These are phyloP conservation scores for Hyphodiscus sp. DNA, from an alignment of 2,329 filamentous ascomycete species.

Conservation along the genomic window DNA sequence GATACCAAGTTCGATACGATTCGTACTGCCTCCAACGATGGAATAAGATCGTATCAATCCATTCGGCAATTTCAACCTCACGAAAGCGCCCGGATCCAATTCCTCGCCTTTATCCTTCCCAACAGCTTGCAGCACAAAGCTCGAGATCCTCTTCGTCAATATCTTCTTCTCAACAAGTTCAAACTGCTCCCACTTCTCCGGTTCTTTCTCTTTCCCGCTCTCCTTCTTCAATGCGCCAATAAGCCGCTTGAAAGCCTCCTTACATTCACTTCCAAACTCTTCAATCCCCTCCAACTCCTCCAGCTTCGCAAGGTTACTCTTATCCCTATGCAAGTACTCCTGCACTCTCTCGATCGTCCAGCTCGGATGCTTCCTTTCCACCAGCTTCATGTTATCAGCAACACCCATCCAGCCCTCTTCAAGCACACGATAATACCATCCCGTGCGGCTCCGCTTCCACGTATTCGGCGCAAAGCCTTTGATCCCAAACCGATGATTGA, in stretches of 20 bases:
- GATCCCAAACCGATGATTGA: slow-evolving; percentile 60
- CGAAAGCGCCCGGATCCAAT: slow-evolving; percentile 45
- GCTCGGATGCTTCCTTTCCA: slow-evolving; percentile 47
- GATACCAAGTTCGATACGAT: slow-evolving; percentile 51
- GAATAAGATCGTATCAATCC: slow-evolving; percentile 55
- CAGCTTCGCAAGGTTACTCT: slow-evolving; percentile 43
- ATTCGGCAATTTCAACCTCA: slow-evolving; percentile 48
- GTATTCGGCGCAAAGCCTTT: slow-evolving; percentile 55
- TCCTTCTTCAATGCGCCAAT: slow-evolving; percentile 39
- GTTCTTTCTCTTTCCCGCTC: slow-evolving; percentile 21
- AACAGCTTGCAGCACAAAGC: slow-evolving; percentile 45
- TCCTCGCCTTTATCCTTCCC: slow-evolving; percentile 30
- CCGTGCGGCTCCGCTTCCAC: slow-evolving; percentile 51
- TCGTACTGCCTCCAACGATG: slow-evolving; percentile 44
- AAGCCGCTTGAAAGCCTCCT: slow-evolving; percentile 44
- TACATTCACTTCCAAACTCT: slow-evolving; percentile 36
- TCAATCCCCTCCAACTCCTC: slow-evolving; percentile 36
- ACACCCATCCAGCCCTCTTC: slow-evolving; percentile 45
- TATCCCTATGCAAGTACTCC: slow-evolving; percentile 53
- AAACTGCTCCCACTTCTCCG: slow-evolving; percentile 32
- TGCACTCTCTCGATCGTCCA: slow-evolving; percentile 61
- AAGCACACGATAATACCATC: slow-evolving; percentile 61
- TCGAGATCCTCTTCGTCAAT: slow-evolving; percentile 45
- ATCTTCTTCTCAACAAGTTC: slow-evolving; percentile 40
- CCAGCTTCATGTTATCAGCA: slow-evolving; percentile 50